These are phyloP conservation scores for Talaromyces verruculosus DNA, from an alignment of 2,329 filamentous ascomycete genomes.

Conservation along the genomic window DNA sequence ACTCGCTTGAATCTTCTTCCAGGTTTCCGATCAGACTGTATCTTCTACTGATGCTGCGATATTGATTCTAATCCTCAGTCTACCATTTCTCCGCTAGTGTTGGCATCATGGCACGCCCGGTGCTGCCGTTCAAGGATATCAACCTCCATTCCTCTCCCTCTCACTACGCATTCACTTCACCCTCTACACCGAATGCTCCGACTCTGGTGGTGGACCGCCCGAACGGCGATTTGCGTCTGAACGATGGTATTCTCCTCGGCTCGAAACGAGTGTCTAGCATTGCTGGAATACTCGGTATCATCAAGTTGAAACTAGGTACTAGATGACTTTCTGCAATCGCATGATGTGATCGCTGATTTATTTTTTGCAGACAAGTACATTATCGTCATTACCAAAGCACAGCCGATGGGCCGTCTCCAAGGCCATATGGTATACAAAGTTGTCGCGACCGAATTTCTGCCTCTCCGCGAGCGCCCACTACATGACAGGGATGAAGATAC, in stretches of 20 bases:
- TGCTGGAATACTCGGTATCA: slow-evolving; percentile 88
- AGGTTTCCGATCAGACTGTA: not conserved
- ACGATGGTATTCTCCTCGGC: slow-evolving; percentile 72
- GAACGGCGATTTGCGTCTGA: slow-evolving; percentile 83
- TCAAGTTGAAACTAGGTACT: slow-evolving; percentile 87
- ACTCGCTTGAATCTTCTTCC: not conserved
- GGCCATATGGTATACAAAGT: slow-evolving; percentile 97
- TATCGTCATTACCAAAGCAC: slow-evolving; percentile 91
- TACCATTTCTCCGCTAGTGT: slow-evolving; percentile 35
- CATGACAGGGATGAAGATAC: slow-evolving; percentile 93
- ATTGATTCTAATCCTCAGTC: slow-evolving; percentile 7
- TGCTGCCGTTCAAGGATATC: slow-evolving; percentile 86
- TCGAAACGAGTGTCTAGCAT: slow-evolving; percentile 89
- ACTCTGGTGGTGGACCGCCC: slow-evolving; percentile 88
- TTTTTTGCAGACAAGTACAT: slow-evolving; percentile 77
- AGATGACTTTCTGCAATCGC: slow-evolving; percentile 18
- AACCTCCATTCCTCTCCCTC: slow-evolving; percentile 91
- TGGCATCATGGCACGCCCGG: slow-evolving; percentile 35
- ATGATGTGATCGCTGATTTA: slow-evolving; percentile 18
- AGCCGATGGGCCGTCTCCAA: slow-evolving; percentile 85
- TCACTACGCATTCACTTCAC: slow-evolving; percentile 94
- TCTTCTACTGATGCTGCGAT: slow-evolving; percentile 1
- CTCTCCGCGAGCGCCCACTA: slow-evolving; percentile 85
- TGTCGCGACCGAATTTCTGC: slow-evolving; percentile 84
- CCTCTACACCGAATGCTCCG: slow-evolving; percentile 84